Base-by-base conservation (phyloP, 768 basidiomycete genomes). In the Hemileccinum impolitum region DNA sequence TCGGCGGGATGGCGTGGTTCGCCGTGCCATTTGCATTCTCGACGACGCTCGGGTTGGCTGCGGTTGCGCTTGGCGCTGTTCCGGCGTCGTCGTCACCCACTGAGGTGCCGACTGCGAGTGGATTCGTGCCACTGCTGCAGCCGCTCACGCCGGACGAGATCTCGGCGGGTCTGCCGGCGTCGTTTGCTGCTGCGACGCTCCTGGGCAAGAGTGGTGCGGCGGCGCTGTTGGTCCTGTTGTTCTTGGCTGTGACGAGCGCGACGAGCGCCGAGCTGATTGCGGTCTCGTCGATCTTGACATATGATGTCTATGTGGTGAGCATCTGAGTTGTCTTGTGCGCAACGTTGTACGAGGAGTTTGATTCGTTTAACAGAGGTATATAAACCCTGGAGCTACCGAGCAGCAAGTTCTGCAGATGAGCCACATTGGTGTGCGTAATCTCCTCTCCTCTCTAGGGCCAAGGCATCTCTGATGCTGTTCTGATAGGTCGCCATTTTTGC, bases 1-100 rank as follows among this genome's bases (percentile, higher is more conserved):
- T 93, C 8, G 94, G 94, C 38, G 94, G 93, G 3, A 64, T 94
- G 8, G 87, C 90, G 2, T 96, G 94, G 94, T 92, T 94, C 61
- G 81, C 87, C 1, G 91, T 94, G 51, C 91, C 91, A 0, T 90
- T 94, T 65, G 78, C 80, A 7, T 82, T 97, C 57, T 86, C 94
- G 1, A 94, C 90, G 0, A 89, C 88, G 2, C 79, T 96, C 35
- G 94, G 94, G 9, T 76, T 97, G 2, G 79, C 90, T 13, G 93
- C 90, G 4, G 87, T 92, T 6, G 94, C 94, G 0, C 77, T 97
- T 14, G 74, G 70, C 15, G 82, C 74, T 36, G 74, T 66, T 18
- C 65, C 65, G 17, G 53, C 65, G 0, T 19, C 57, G 2, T 67
- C 56, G 12, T 66, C 65, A 6, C 56, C 58, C 18, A 57, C 61